phyloP scores from a whole-genome alignment of 2,329 filamentous ascomycete species.

The Fusarium incarnatum region DNA sequence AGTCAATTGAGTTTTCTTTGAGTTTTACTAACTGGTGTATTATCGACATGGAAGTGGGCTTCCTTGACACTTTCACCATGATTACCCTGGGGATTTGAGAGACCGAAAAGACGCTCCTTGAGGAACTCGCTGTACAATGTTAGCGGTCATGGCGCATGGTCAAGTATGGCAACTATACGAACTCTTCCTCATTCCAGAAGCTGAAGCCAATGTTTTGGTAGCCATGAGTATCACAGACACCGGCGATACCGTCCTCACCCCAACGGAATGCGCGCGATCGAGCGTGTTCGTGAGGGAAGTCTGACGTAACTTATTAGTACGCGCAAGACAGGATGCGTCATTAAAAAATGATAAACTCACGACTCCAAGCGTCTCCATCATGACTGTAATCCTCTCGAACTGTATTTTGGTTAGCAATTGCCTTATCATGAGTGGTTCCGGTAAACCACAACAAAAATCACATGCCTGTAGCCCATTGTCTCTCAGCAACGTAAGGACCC shows the following conservation, averaged over 20 bases:
- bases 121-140: constrained; percentile 78
- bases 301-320: constrained; percentile 58
- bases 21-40: constrained; percentile 75
- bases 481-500: constrained; percentile 92
- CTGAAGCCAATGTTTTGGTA: constrained; percentile 93
- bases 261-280: constrained; percentile 90
- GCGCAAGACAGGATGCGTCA: constrained; percentile 10
- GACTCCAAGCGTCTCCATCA: constrained; percentile 95
- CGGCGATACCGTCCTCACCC: constrained; percentile 97
- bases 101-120: constrained; percentile 93
- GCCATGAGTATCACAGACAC: constrained; percentile 91
- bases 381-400: constrained; percentile 92
- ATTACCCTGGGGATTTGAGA: constrained; percentile 96
- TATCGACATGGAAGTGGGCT: constrained; percentile 95
- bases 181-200: constrained; percentile 99
- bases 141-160: constrained; percentile 49
- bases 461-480: constrained; percentile 94
- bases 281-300: constrained; percentile 94
- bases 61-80: constrained; percentile 98
- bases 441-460: constrained; percentile 21
- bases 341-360: constrained; percentile 64
- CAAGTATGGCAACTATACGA: constrained; percentile 22
- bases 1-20: background rate
- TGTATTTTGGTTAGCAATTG: constrained; percentile 45
- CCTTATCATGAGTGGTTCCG: constrained; percentile 15